These are phyloP conservation scores for Tolypocladium cylindrosporum DNA, from an alignment of 2,329 filamentous ascomycete species.

Conservation along the genomic window DNA sequence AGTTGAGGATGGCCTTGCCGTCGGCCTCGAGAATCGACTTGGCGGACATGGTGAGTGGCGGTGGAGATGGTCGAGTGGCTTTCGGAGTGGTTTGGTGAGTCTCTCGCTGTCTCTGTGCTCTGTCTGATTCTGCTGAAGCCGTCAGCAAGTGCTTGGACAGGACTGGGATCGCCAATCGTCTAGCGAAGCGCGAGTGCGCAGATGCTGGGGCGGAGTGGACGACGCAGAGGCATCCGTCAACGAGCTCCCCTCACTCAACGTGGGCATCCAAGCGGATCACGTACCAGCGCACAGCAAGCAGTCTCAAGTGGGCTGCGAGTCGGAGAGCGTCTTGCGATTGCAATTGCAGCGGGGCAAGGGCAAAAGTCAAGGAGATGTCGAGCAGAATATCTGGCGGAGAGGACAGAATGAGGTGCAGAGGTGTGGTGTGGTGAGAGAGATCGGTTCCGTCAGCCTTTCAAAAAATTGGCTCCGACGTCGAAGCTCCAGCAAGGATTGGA, in stretches of 20 bases:
- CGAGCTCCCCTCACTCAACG: neutral
- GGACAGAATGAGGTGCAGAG: slow-evolving; percentile 2
- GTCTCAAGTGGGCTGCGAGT: slow-evolving; percentile 4
- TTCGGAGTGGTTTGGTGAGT: neutral
- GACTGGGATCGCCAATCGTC: neutral
- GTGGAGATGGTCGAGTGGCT: slow-evolving; percentile 12
- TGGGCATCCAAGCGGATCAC: slow-evolving; percentile 1
- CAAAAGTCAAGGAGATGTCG: neutral
- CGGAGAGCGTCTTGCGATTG: slow-evolving; percentile 1
- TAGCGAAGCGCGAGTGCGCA: neutral
- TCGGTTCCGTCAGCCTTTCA: slow-evolving; percentile 7
- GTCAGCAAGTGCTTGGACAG: slow-evolving; percentile 5
- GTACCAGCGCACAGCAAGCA: slow-evolving; percentile 7
- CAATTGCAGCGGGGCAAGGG: slow-evolving; percentile 1
- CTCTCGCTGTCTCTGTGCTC: slow-evolving; percentile 4
- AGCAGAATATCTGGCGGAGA: slow-evolving; percentile 1
- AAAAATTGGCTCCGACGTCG: slow-evolving; percentile 10
- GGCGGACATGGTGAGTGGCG: slow-evolving; percentile 37
- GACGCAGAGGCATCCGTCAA: neutral
- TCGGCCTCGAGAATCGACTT: slow-evolving; percentile 98
- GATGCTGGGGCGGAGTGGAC: neutral
- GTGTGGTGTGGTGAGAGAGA: slow-evolving; percentile 3
- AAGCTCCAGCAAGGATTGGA: slow-evolving; percentile 8
- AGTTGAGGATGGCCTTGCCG: slow-evolving; percentile 99
- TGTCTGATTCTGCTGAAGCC: neutral